Base-by-base conservation (phyloP, 352 stramenopile genomes). In the Phytopythium chamaehyphon region DNA sequence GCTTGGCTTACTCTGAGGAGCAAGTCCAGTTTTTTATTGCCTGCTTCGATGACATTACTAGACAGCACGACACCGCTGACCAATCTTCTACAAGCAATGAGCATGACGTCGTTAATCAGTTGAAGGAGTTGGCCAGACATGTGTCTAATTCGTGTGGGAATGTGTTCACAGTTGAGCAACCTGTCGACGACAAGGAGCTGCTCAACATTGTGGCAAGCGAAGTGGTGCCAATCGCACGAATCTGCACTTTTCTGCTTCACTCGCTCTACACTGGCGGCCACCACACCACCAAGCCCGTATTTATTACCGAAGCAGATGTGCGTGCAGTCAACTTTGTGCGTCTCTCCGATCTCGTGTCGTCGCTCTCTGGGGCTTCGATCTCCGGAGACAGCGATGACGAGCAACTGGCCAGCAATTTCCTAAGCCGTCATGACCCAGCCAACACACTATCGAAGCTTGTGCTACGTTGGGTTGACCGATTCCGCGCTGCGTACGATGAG, bases 161-260 rank as follows among this genome's bases (percentile, higher is more conserved):
- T 11, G 52, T 46, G 5, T 83, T 83, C 19, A 28, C 63, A 21
- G 42, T 64, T 15, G 62, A 69, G 10, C 43, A 59, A 2, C 61
- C 76, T 51, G 43, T 24, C 0, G 65, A 85, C 46, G 63, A 62
- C 21, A 61, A 61, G 5, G 69, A 86, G 40, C 60, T 92, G 45
- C 53, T 92, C 21, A 92, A 88, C 44, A 58, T 88, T n/a, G 76
- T 90, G 5, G 82, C 82, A 6, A 82, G 75, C 51, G 82, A 92
- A 40, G 75, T 90, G 14, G 65, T 88, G 15, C 82, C 82, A 39
- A 69, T 92, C 50, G 70, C 81, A 21, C 81, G 83, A 37, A 69
- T 90, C 28, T 76, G 78, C 1, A 75, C 76, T 3, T 92, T 90
- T 44, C 58, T 92, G 58, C 47, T 88, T 42, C 69, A 83, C 50